These are phyloP conservation scores for Drechslerella coelobrocha DNA, from an alignment of 2,329 filamentous ascomycete species.

Conservation along the genomic window DNA sequence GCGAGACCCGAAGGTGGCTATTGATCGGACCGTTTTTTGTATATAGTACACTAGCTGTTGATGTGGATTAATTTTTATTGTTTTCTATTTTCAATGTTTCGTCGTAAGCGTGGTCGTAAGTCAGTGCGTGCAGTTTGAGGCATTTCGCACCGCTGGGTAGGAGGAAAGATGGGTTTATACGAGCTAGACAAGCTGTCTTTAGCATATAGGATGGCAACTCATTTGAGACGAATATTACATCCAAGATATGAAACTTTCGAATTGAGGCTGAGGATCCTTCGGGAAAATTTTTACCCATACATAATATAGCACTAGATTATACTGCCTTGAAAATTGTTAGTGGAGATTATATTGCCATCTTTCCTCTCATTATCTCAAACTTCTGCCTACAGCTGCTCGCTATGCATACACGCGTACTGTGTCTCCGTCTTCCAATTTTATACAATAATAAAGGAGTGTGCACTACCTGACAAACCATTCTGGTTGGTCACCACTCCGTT, in stretches of 20 bases:
- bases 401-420: background rate
- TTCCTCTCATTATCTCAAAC: background rate
- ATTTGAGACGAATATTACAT: no score
- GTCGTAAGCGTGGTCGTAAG: background rate
- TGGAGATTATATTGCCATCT: background rate
- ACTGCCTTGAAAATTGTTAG: background rate
- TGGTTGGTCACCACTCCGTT: no score
- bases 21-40: conserved; percentile 7
- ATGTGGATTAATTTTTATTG: background rate
- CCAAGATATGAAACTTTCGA: no score
- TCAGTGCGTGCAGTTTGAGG: no score
- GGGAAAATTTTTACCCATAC: no score
- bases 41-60: background rate
- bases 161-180: no score
- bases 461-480: no score
- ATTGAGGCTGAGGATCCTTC: no score
- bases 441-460: no score
- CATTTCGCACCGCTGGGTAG: no score
- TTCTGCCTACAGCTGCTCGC: background rate
- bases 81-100: background rate
- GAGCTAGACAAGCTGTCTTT: no score
- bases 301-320: background rate
- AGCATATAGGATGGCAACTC: no score
- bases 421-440: background rate
- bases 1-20: conserved; percentile 44